These are phyloP conservation scores for Elsinoe batatas DNA, from an alignment of 2,329 filamentous ascomycete genomes.

Conservation along the genomic window DNA sequence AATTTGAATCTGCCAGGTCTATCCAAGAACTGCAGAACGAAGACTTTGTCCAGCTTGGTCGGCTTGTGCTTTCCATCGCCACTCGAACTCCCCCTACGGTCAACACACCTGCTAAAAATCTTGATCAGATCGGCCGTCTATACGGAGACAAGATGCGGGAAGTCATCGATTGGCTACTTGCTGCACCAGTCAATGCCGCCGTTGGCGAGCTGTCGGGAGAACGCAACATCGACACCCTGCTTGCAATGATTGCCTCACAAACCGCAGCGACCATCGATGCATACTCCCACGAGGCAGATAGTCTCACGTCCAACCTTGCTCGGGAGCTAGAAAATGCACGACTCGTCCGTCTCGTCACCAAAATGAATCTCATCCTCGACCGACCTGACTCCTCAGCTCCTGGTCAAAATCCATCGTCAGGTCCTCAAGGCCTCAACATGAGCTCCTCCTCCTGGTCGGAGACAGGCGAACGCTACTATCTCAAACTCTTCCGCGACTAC, in stretches of 20 bases:
- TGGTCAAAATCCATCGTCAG: conserved; percentile 44
- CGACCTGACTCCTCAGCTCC: conserved; percentile 63
- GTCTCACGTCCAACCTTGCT: conserved; percentile 59
- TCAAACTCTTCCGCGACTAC: conserved; percentile 94
- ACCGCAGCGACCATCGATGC: conserved; percentile 67
- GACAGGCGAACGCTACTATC: conserved; percentile 79
- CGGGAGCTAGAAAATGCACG: conserved; percentile 86
- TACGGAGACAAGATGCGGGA: conserved; percentile 74
- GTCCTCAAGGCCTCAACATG: conserved; percentile 21
- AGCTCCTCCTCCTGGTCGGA: conserved; percentile 60
- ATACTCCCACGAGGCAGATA: conserved; percentile 68
- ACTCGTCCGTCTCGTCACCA: conserved; percentile 67
- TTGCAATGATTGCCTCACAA: conserved; percentile 68
- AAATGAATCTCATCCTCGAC: conserved; percentile 82
- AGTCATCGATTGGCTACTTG: conserved; percentile 72
- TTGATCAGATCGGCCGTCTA: conserved; percentile 65
- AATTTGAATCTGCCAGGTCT: conserved; percentile 61
- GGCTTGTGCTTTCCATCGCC: conserved; percentile 71
- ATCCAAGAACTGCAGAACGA: conserved; percentile 74
- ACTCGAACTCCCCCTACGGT: conserved; percentile 42
- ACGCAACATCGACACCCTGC: conserved; percentile 71
- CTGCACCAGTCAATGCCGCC: conserved; percentile 37
- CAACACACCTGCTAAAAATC: conserved; percentile 54
- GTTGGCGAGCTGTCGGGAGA: conserved; percentile 27
- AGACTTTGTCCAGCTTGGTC: conserved; percentile 76